Percentiles rank a stretch among this genome's conserved stretches.
phyloP scores from a whole-genome alignment of 2,329 filamentous ascomycete species.

The Arthroderma sp. region DNA sequence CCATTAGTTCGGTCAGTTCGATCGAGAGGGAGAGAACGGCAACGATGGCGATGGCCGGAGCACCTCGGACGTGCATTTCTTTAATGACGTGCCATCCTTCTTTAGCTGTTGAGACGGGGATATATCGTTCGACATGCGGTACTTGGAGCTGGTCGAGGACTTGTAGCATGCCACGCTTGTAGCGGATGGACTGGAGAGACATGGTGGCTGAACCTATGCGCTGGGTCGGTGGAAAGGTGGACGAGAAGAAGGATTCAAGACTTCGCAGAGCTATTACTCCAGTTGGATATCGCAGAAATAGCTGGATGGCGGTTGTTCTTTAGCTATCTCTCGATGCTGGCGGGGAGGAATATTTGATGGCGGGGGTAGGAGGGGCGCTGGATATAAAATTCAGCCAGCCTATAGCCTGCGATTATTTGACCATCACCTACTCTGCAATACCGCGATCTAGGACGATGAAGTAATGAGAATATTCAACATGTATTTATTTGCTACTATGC shows the following conservation, averaged over 20 bases:
- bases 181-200: constrained; percentile 49
- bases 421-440: not conserved
- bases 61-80: constrained; percentile 56
- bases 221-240: no score
- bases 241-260: no score
- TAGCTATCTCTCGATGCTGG: not conserved
- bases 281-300: not conserved
- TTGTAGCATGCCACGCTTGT: constrained; percentile 42
- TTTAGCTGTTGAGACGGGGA: constrained; percentile 41
- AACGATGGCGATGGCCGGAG: constrained; percentile 96
- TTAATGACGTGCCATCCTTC: constrained; percentile 57
- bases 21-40: constrained; percentile 79
- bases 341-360: not conserved
- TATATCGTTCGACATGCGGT: constrained; percentile 48
- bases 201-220: not conserved
- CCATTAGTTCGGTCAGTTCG: constrained; percentile 50
- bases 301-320: not conserved
- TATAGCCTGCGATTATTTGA: not conserved
- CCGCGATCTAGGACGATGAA: not conserved
- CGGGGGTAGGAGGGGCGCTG: not conserved
- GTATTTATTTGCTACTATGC: not conserved
- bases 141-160: constrained; percentile 54
- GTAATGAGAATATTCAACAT: not conserved
- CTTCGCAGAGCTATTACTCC: no score
- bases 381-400: not conserved